These are phyloP conservation scores for Lumnitzera racemosa DNA, from an alignment of 345 rosid species.

Conservation along the genomic window DNA sequence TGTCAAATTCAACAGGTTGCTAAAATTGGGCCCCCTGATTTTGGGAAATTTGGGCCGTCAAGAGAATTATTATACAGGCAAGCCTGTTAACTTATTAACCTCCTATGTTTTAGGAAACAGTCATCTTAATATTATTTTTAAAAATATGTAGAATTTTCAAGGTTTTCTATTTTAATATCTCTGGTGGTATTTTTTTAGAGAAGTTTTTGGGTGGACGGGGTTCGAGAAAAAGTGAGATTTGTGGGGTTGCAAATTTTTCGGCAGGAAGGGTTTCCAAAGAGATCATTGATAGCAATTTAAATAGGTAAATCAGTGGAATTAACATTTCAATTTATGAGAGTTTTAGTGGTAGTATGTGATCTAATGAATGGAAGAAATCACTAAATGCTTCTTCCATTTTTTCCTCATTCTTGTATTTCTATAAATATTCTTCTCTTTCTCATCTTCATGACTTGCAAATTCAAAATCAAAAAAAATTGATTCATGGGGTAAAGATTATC, in stretches of 20 bases:
- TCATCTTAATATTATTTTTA: slow-evolving; percentile 3
- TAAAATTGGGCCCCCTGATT: not conserved
- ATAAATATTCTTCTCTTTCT: too few relatives aligned
- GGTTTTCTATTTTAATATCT: slow-evolving; percentile 1
- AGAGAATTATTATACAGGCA: too few relatives aligned
- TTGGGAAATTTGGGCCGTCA: slow-evolving; percentile 11
- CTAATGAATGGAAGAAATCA: too few relatives aligned
- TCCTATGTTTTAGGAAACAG: slow-evolving; percentile 15
- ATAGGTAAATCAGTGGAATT: too few relatives aligned
- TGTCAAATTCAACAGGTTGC: not conserved
- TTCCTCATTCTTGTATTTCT: too few relatives aligned
- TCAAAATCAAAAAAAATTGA: too few relatives aligned
- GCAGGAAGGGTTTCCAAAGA: slow-evolving; percentile 20
- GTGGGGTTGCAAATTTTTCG: slow-evolving; percentile 5
- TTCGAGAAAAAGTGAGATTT: slow-evolving; percentile 8
- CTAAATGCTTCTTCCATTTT: too few relatives aligned
- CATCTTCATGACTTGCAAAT: too few relatives aligned
- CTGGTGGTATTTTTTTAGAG: slow-evolving; percentile 1
- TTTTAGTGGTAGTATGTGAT: too few relatives aligned
- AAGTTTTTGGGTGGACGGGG: slow-evolving; percentile 3
- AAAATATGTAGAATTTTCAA: not conserved
- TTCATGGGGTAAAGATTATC: too few relatives aligned
- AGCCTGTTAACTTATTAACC: slow-evolving; percentile 2
- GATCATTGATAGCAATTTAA: slow-evolving; percentile 8
- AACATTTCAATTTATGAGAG: too few relatives aligned